Base-by-base conservation (phyloP, 2,329 filamentous ascomycete genomes). In the Claviceps purpurea region DNA sequence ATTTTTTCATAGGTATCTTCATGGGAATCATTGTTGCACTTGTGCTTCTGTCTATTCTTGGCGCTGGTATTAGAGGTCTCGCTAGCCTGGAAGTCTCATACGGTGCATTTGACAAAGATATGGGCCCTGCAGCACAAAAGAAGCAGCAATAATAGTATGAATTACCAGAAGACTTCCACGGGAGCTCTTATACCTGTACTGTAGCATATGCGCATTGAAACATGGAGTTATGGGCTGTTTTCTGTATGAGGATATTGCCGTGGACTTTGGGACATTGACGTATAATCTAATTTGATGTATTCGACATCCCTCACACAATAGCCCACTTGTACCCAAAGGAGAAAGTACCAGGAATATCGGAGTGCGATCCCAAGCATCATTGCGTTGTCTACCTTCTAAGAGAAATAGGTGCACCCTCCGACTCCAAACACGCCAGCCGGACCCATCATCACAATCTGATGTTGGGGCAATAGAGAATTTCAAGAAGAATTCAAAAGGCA, bases 101-200 rank as follows among this genome's bases (percentile, higher is more conserved):
- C 67, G 89, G 87, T 56, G 89, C 93, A 1, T 98, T 97, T 65
- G 91, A 94, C 65, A 96, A 95, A 75, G 91, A 96, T 60, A 95
- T 89, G 75, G 88, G 89, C 0, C 87, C 89, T n/a, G 75, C 82
- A 40, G 85, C 85, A 37, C 87, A 94, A 70, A 95, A 90, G 80
- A 95, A 89, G 73, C 65, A 69, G 56, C 60, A 69, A 58, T 66
- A 63, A 60, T 58, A 42, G 44, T 13, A 37, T 24, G 24, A 37
- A 45, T 43, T 49, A 52, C 42, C 18, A 45, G 34, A 34, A 40
- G 16, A 38, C 8, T 18, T 47, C 49, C 22, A n/a, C 14, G 41
- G 39, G 50, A 47, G 45, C 42, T 22, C 30, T 24, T 34, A 16
- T 45, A 44, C 14, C 50, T 26, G 44, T 51, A 52, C 45, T 54